phyloP scores from a whole-genome alignment of 345 rosid species.

The Bruguiera parviflora region DNA sequence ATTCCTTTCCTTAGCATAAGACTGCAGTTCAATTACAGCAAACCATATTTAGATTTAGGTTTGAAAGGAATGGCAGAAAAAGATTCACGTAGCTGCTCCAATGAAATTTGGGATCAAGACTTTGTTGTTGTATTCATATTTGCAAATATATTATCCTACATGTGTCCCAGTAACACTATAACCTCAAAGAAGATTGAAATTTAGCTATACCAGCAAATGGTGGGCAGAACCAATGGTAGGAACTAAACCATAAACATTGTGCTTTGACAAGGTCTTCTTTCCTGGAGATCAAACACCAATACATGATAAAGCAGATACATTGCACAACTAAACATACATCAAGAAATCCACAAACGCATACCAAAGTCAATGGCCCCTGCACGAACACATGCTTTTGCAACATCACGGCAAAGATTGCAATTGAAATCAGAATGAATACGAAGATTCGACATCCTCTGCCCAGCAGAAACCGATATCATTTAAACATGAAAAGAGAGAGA shows the following conservation, averaged over 20 bases:
- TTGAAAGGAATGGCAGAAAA: too few relatives aligned
- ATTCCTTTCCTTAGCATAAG: slow-evolving; percentile 56
- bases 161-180: slow-evolving; percentile 7
- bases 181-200: slow-evolving; percentile 1
- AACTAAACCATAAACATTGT: slow-evolving; percentile 72
- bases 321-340: too few relatives aligned
- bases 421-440: slow-evolving; percentile 78
- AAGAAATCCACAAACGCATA: slow-evolving; percentile 24
- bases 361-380: slow-evolving; percentile 75
- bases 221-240: slow-evolving; percentile 74
- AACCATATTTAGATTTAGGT: slow-evolving; percentile 1
- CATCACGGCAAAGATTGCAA: slow-evolving; percentile 74
- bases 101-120: too few relatives aligned
- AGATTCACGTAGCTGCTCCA: too few relatives aligned
- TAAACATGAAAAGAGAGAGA: too few relatives aligned
- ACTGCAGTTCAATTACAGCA: slow-evolving; percentile 38
- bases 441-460: slow-evolving; percentile 79
- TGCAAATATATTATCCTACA: background rate
- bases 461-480: slow-evolving; percentile 9
- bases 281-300: slow-evolving; percentile 35
- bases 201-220: slow-evolving; percentile 60
- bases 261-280: slow-evolving; percentile 71
- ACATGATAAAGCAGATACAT: background rate
- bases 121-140: background rate
- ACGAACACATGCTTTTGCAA: slow-evolving; percentile 68